Percentiles rank a stretch among this genome's conserved stretches.
These are phyloP conservation scores for Zygnema circumcarinatum DNA, from an alignment of 139 green algal species.

Conservation along the genomic window DNA sequence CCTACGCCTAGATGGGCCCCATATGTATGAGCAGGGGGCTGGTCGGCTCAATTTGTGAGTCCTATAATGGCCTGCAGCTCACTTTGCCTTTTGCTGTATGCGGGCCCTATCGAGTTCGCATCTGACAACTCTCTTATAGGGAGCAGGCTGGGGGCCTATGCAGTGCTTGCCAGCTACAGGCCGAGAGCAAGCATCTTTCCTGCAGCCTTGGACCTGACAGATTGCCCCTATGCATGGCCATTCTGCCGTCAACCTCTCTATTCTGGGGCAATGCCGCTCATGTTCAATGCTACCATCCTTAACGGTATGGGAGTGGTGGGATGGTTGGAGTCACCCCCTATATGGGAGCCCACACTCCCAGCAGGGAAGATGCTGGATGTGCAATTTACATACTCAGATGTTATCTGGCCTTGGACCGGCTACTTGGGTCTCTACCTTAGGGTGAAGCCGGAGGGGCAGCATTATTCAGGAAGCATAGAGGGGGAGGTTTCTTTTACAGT, in stretches of 20 bases:
- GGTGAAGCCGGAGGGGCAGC: constrained; percentile 67
- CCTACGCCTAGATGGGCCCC: constrained; percentile 69
- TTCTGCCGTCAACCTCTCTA: constrained; percentile 83
- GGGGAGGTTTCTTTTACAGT: constrained; percentile 76
- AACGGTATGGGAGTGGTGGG: constrained; percentile 91
- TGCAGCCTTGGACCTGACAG: constrained; percentile 79
- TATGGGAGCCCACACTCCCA: constrained; percentile 43
- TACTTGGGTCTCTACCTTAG: constrained; percentile 88
- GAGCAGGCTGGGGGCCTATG: constrained; percentile 50
- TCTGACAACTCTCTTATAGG: too few species aligned
- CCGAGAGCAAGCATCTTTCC: constrained; percentile 87
- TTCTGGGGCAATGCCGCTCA: constrained; percentile 75
- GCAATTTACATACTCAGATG: constrained; percentile 76
- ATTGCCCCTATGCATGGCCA: constrained; percentile 97
- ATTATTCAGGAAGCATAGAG: constrained; percentile 58
- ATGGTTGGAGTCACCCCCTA: constrained; percentile 66
- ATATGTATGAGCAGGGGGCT: constrained; percentile 82
- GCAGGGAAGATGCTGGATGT: constrained; percentile 76
- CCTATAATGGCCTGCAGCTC: too few species aligned
- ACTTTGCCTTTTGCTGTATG: too few species aligned
- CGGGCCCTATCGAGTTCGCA: too few species aligned
- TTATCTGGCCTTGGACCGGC: constrained; percentile 95
- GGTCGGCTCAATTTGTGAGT: constrained; percentile 58
- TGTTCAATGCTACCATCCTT: constrained; percentile 96
- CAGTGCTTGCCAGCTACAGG: constrained; percentile 76